Base-by-base conservation (phyloP, 108 stramenopile genomes). In the Nitzschia inconspicua region DNA sequence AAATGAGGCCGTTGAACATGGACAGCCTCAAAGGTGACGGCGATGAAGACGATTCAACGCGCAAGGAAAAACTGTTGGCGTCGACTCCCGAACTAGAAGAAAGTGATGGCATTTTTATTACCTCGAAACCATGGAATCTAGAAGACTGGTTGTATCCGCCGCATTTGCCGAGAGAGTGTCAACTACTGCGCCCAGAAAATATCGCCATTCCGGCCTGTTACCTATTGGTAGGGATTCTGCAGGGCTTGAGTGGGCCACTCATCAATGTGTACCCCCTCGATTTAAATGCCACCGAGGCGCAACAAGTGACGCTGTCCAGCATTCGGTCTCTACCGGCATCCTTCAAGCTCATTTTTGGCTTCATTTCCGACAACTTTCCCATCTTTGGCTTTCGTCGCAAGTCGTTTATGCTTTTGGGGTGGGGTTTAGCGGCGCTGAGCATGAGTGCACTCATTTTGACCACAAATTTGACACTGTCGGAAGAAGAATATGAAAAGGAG, bases 191-290 rank as follows among this genome's bases (percentile, higher is more conserved):
- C 20, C 47, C 32, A 18, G 91, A 92, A 54, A 92, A 92, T 58
- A 69, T 92, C 39, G 87, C 91, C 7, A 81, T 92, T 2, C 91
- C 91, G 0, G 81, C 82, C 0, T 92, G 87, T 47, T 92, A 92
- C 63, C 59, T 92, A 28, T 48, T 83, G 8, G 91, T 92, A 0
- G 91, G 91, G 11, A 56, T 86, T 4, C 46, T 92, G 44, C 81
- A 84, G 65, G 91, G 91, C 14, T 46, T 92, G 34, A 69, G 73
- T 22, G 83, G 82, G 8, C 85, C 86, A 8, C 72, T 92, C 48
- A 81, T 86, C 37, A 88, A 88, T 70, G 87, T 85, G 0, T 88
- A 88, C 48, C 91, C 91, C 1, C 44, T 85, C 22, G 86, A 88
- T 70, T 66, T 92, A 32, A 70, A 66, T 40, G 91, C 91, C 14